Percentiles rank a stretch among this genome's conserved stretches.
Evolutionary conservation across 176 grass and related monocot species (phyloP).

Genomic region (Otatea glauca): DNA sequence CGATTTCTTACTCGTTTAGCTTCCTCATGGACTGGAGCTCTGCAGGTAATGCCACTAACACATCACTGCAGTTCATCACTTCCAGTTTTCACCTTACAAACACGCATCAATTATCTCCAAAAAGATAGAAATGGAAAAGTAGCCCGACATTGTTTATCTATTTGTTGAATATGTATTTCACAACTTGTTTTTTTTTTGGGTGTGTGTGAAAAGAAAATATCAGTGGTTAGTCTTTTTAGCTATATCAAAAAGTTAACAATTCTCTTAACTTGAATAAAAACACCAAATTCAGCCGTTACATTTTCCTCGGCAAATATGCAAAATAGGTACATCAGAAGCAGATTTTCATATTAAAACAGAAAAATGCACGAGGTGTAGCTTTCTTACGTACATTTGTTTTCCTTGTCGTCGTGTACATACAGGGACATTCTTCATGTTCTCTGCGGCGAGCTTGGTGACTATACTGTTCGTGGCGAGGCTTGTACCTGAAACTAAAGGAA

Average conservation of each 20-base stretch:
- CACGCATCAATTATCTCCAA: neutral
- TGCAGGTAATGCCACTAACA: slow-evolving; percentile 52
- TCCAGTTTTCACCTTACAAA: neutral
- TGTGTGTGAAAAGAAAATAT: too few relatives aligned
- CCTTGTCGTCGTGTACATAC: slow-evolving; percentile 20
- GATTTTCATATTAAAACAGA: too few relatives aligned
- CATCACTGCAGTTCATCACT: slow-evolving; percentile 9
- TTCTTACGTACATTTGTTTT: slow-evolving; percentile 1
- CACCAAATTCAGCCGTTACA: neutral
- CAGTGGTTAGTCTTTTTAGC: neutral
- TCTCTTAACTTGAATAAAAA: neutral
- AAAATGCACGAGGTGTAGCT: neutral
- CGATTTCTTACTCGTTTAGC: slow-evolving; percentile 67
- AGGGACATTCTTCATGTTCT: slow-evolving; percentile 86
- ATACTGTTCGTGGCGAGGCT: slow-evolving; percentile 64
- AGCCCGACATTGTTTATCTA: neutral
- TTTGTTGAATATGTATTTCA: neutral
- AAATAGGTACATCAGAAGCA: neutral
- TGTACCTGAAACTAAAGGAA: slow-evolving; percentile 86
- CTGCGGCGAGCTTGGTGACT: slow-evolving; percentile 58
- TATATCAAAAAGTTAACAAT: neutral
- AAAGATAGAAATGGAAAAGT: neutral
- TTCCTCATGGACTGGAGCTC: slow-evolving; percentile 82
- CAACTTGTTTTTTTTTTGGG: neutral
- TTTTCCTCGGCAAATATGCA: neutral